These are phyloP conservation scores for Colletotrichum chlorophyti DNA, from an alignment of 2,329 filamentous ascomycete species.

Conservation along the genomic window DNA sequence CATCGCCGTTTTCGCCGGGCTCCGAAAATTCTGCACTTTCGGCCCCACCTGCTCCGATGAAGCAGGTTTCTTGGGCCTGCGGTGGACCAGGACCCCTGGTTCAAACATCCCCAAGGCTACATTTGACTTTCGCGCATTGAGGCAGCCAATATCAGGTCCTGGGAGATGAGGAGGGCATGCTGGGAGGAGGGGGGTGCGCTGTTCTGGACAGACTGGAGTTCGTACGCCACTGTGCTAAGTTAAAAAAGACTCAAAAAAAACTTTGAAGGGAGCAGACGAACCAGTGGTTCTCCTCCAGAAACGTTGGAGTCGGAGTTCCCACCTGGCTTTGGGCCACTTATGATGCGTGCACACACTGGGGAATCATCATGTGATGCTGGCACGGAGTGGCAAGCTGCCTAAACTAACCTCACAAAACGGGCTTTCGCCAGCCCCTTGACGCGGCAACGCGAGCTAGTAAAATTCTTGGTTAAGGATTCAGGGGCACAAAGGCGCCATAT, in stretches of 20 bases:
- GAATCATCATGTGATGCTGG: slow-evolving; percentile 23
- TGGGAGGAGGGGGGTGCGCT: background rate
- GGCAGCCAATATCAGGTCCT: slow-evolving; percentile 9
- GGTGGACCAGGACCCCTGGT: slow-evolving; percentile 9
- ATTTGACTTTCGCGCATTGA: background rate
- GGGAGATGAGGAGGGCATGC: background rate
- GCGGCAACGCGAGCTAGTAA: background rate
- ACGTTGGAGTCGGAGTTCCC: background rate
- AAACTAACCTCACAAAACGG: slow-evolving; percentile 5
- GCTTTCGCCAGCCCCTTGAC: background rate
- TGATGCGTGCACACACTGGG: background rate
- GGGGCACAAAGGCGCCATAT: no score
- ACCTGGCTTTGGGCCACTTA: background rate
- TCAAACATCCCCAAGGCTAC: background rate
- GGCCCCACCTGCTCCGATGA: slow-evolving; percentile 19
- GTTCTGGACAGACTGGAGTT: background rate
- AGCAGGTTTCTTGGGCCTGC: slow-evolving; percentile 14
- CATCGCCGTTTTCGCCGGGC: slow-evolving; percentile 5
- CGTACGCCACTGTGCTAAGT: background rate
- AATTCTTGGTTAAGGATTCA: background rate
- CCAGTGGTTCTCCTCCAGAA: background rate
- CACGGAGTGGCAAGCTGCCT: slow-evolving; percentile 15
- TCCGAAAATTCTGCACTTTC: slow-evolving; percentile 26
- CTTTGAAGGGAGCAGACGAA: no score
- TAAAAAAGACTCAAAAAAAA: no score